phyloP scores from a whole-genome alignment of 1,284 basidiomycete species.

The Pulveroboletus sp. region DNA sequence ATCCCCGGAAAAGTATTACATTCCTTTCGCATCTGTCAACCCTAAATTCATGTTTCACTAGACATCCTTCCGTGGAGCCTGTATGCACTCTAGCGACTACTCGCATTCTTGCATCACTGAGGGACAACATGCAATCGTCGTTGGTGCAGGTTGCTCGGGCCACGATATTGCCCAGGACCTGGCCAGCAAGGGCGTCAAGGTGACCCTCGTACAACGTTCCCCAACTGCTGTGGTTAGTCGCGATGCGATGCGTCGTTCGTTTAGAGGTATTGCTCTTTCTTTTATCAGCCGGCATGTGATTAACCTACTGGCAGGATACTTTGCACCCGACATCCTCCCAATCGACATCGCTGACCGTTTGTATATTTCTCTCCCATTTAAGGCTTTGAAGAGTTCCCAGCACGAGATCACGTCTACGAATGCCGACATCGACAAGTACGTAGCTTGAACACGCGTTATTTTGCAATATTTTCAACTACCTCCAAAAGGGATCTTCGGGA shows the following conservation, averaged over 20 bases:
- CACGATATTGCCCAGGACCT: slow-evolving; percentile 23
- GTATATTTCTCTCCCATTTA: slow-evolving; percentile 17
- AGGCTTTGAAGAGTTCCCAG: slow-evolving; percentile 10
- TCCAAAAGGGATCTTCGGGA: slow-evolving; percentile 14
- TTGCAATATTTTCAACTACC: not conserved
- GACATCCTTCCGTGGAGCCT: not conserved
- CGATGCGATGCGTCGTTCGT: slow-evolving; percentile 11
- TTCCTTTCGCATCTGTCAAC: not conserved
- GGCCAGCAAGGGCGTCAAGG: not conserved
- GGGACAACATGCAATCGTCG: slow-evolving; percentile 8
- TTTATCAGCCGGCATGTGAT: not conserved
- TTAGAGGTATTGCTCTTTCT: slow-evolving; percentile 8
- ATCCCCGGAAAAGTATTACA: slow-evolving; percentile 2
- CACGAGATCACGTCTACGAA: slow-evolving; percentile 5
- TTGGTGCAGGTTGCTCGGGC: slow-evolving; percentile 20
- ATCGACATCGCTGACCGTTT: slow-evolving; percentile 19
- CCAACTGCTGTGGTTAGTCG: slow-evolving; percentile 18
- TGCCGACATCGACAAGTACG: slow-evolving; percentile 15
- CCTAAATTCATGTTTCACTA: not conserved
- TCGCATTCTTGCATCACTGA: not conserved
- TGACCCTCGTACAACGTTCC: slow-evolving; percentile 17
- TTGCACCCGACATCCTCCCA: slow-evolving; percentile 15
- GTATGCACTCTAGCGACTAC: slow-evolving; percentile 16
- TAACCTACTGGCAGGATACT: slow-evolving; percentile 10
- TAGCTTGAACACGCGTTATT: not conserved